These are phyloP conservation scores for Phialocephala subalpina DNA, from an alignment of 2,329 filamentous ascomycete genomes.

Conservation along the genomic window DNA sequence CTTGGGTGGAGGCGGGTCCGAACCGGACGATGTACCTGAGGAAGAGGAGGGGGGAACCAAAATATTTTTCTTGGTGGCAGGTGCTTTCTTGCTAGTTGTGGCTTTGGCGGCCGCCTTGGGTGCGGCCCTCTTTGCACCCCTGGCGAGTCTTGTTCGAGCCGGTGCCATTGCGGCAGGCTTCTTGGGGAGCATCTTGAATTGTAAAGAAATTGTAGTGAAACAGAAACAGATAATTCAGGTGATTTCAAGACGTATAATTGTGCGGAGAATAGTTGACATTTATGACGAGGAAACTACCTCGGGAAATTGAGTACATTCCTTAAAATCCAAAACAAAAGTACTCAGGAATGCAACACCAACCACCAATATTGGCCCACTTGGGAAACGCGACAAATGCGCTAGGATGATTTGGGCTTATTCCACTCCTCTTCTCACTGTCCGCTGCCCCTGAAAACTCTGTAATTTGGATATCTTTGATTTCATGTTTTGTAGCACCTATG, in stretches of 20 bases:
- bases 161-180: background rate
- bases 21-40: too few species aligned
- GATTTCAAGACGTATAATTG: background rate
- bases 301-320: conserved; percentile 5
- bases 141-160: background rate
- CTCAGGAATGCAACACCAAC: background rate
- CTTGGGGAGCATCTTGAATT: conserved; percentile 2
- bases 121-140: background rate
- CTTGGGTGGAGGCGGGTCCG: too few species aligned
- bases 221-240: background rate
- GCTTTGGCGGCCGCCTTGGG: background rate
- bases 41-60: background rate
- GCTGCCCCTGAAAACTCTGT: background rate
- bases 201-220: background rate
- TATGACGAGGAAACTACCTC: background rate
- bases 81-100: background rate
- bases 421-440: background rate
- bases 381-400: background rate
- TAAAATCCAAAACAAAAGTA: background rate
- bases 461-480: background rate
- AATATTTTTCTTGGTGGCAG: background rate
- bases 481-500: conserved; percentile 1
- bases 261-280: background rate
- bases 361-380: background rate
- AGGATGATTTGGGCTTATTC: background rate